Evolutionary conservation across 1,284 basidiomycete species (phyloP).

Genomic region (Caloboletus firmus): DNA sequence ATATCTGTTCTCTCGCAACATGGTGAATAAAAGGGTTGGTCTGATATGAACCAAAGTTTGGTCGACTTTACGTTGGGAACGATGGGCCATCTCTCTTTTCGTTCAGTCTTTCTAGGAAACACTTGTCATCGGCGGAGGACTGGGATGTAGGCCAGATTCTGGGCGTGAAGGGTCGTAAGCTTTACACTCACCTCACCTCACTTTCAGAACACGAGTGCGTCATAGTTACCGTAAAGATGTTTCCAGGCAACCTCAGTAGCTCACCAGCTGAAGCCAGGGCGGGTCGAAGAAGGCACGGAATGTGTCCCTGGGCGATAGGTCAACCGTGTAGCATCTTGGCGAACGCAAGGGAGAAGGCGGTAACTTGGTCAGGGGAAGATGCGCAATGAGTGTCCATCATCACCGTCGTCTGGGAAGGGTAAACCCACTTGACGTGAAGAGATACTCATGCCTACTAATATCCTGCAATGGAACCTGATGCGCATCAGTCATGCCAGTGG

Average conservation of each 20-base stretch:
- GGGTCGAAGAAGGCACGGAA: background rate
- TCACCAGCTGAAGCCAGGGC: background rate
- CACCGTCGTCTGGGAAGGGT: background rate
- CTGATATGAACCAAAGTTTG: background rate
- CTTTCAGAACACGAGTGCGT: background rate
- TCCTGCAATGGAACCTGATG: background rate
- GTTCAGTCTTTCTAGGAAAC: too few relatives aligned
- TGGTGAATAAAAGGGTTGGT: background rate
- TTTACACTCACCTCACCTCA: background rate
- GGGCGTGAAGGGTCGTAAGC: too few relatives aligned
- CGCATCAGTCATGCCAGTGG: background rate
- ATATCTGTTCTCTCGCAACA: background rate
- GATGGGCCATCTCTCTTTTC: background rate
- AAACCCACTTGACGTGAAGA: background rate
- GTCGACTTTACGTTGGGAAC: background rate
- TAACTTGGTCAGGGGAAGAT: background rate
- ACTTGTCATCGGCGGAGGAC: background rate
- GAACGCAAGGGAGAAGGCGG: background rate
- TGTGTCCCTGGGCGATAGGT: background rate
- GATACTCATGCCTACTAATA: too few relatives aligned
- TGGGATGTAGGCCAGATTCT: background rate
- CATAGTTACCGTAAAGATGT: background rate
- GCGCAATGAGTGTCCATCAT: background rate
- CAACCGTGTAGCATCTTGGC: background rate
- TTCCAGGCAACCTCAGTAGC: background rate